Conservation (phyloP, 1,284 basidiomycete species). For the Tylopilus microsporus region DNA sequence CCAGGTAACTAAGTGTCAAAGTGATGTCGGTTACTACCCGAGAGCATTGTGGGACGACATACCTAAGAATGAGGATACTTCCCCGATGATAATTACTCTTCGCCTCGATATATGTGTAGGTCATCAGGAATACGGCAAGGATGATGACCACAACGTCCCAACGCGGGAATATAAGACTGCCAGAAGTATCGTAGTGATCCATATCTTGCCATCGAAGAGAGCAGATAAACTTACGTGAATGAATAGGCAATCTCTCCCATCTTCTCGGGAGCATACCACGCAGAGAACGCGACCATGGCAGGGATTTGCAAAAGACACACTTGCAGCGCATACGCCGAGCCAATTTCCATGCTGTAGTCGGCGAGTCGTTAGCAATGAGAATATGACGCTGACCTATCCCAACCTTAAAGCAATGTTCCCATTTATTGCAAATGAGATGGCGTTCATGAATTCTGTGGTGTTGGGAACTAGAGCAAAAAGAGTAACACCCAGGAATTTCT, state of each 20-base stretch:
- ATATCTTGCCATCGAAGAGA: neutral
- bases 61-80: conserved; percentile 88
- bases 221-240: conserved; percentile 67
- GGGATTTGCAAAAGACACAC: conserved; percentile 98
- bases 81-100: conserved; percentile 96
- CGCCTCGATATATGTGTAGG: conserved; percentile 98
- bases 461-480: conserved; percentile 98
- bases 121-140: conserved; percentile 91
- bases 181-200: neutral
- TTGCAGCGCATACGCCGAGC: conserved; percentile 96
- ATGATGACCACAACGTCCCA: conserved; percentile 98
- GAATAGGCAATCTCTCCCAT: conserved; percentile 81
- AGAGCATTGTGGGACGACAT: conserved; percentile 14
- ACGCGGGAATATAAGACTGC: conserved; percentile 92
- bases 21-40: neutral
- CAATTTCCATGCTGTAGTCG: conserved; percentile 89
- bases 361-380: conserved; percentile 3
- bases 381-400: conserved; percentile 18
- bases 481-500: conserved; percentile 96
- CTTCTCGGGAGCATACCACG: conserved; percentile 80
- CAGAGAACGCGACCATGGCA: conserved; percentile 97
- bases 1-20: conserved; percentile 45
- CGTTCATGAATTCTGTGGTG: conserved; percentile 99
- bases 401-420: conserved; percentile 96
- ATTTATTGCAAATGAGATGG: conserved; percentile 97